phyloP scores from a whole-genome alignment of 2,329 filamentous ascomycete genomes.

The Pseudocercospora crystallina region DNA sequence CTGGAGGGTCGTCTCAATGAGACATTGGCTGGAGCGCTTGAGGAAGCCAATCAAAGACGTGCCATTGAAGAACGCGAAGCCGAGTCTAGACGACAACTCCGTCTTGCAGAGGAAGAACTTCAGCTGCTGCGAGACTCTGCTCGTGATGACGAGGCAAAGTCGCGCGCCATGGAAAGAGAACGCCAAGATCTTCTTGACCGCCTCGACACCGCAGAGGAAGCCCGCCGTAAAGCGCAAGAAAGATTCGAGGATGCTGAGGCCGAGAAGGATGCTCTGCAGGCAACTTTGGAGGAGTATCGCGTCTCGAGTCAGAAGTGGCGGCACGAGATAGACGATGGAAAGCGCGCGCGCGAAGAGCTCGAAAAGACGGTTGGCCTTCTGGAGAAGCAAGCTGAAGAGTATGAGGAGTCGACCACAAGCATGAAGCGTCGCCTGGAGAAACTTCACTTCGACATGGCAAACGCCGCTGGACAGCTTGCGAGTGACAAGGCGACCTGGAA shows the following conservation, averaged over 20 bases:
- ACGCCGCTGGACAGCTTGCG: slow-evolving; percentile 73
- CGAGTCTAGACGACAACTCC: slow-evolving; percentile 45
- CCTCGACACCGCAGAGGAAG: slow-evolving; percentile 37
- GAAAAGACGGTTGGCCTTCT: slow-evolving; percentile 62
- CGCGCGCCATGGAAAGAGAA: slow-evolving; percentile 45
- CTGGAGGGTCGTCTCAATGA: slow-evolving; percentile 35
- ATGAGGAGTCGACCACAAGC: slow-evolving; percentile 57
- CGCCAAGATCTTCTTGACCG: slow-evolving; percentile 41
- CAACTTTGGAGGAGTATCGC: slow-evolving; percentile 64
- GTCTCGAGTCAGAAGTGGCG: slow-evolving; percentile 60
- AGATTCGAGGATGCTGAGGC: slow-evolving; percentile 47
- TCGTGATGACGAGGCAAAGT: slow-evolving; percentile 43
- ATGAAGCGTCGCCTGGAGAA: slow-evolving; percentile 82
- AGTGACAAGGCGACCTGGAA: slow-evolving; percentile 78
- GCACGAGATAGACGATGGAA: slow-evolving; percentile 57
- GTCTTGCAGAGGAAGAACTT: slow-evolving; percentile 52
- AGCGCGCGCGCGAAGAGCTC: slow-evolving; percentile 68
- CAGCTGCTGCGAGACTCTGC: slow-evolving; percentile 44
- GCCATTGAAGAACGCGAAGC: slow-evolving; percentile 45
- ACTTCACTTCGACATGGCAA: slow-evolving; percentile 83
- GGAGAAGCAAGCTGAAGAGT: slow-evolving; percentile 77
- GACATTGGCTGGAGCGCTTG: slow-evolving; percentile 37
- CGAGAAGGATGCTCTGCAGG: slow-evolving; percentile 62
- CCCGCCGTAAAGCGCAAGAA: slow-evolving; percentile 30
- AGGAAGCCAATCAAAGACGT: slow-evolving; percentile 43